Evolutionary conservation across 441 rosid genomes (phyloP), one percentile per base, ranked within the genome.

Genomic region (Hura crepitans): DNA sequence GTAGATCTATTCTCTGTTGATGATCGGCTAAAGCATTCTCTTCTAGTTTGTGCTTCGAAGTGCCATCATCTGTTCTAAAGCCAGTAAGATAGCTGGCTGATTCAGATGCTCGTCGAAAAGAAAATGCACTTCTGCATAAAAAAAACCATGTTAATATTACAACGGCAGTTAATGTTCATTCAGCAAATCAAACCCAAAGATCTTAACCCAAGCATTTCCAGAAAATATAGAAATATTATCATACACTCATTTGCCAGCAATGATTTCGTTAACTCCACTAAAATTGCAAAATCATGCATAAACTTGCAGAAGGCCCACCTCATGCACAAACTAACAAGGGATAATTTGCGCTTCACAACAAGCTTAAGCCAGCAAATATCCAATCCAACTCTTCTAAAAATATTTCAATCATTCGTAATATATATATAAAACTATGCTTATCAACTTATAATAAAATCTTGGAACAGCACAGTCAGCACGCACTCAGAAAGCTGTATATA

Each of bases 71-170:
- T 39, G 76, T 74, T 78, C 81, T 76, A 46, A 66, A 71, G 71
- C 71, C 76, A 62, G 81, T 65, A 62, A 82, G 75, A 65, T 75
- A 77, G 64, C 68, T 68, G 13, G 80, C 70, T 62, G 84, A 75
- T 67, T 77, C 82, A 12, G 83, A 84, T 11, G 93, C 91, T 84
- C 87, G 82, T 62, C 61, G 79, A 43, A 86, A 84, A 56, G 98
- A 86, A 65, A 81, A 81, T 39, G 92, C 89, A 81, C 87, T 93
- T 91, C 98, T 89, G 76, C 76, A 68, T 71, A 49, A 75, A 55
- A 51, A 75, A 66, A 71, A n/a, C n/a, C 62, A 18, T 47, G 78
- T 69, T 33, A n/a, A 57, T 65, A 27, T 39, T 31, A n/a, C n/a
- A 11, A 47, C 30, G 28, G 37, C 31, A 51, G 39, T 35, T 35